Base-by-base conservation (phyloP, 345 rosid species). In the Populus tremula region DNA sequence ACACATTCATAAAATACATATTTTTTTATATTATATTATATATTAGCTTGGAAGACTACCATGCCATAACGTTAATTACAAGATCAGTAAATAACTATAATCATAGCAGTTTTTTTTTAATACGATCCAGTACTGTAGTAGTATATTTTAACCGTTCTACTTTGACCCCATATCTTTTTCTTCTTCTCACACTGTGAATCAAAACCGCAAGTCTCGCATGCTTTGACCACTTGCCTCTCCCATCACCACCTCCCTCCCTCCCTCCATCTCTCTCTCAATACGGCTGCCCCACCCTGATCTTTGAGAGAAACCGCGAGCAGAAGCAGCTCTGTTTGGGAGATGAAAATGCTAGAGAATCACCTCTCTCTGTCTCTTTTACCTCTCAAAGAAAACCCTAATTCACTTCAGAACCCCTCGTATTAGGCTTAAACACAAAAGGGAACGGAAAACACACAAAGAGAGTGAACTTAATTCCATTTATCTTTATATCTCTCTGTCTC, bases 131-230 rank as follows among this genome's bases (percentile, higher is more conserved):
- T 10, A 11, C 47, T 43, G 56, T 14, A 17, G 17, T 53, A 14
- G 33, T 43, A 69, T 68, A 59, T 11, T 70, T 50, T 12, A 29
- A 47, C 36, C 38, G 63, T 17, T 38, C 9, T 47, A 39, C 16
- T 33, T 36, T 47, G 47, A 23, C 49, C 49, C 33, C 47, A 31
- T 18, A 16, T 68, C 2, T 8, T 69, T 78, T 82, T 56, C 74
- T 70, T 64, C 13, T 23, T 76, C 83, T 83, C 83, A 82, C 82
- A 87, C 81, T 35, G 27, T 25, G 75, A 82, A 83, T 64, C 77
- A 69, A 72, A 87, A 79, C 79, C 79, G 11, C 73, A 77, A 59
- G 67, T 69, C 81, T 72, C 77, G 61, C 68, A 69, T 73, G 76
- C 83, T 80, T 78, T 84, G 76, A 82, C 81, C 83, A 45, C 8